These are phyloP conservation scores for Potentilla sterilis DNA, from an alignment of 306 rosid species.

Conservation along the genomic window DNA sequence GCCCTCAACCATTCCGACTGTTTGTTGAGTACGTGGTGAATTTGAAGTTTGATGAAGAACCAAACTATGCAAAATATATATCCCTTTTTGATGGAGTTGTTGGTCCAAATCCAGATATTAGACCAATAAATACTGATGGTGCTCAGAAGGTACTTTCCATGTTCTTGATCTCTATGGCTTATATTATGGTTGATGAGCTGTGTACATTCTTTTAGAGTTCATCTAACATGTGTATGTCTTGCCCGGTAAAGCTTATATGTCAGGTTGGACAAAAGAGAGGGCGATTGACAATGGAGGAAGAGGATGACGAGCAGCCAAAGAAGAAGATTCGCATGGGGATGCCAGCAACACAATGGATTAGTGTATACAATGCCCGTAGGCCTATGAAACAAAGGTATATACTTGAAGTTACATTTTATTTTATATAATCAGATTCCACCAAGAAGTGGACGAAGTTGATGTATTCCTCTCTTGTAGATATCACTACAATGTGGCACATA, in stretches of 20 bases:
- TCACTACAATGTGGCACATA: conserved; percentile 81
- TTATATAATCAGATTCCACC: neutral
- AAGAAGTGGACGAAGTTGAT: conserved; percentile 4
- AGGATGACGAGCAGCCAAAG: conserved; percentile 76
- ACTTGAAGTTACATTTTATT: neutral
- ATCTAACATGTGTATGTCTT: conserved; percentile 23
- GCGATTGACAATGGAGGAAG: conserved; percentile 69
- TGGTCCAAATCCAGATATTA: conserved; percentile 79
- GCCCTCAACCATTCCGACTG: conserved; percentile 79
- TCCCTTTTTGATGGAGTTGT: conserved; percentile 79
- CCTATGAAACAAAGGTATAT: conserved; percentile 91
- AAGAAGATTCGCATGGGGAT: conserved; percentile 81
- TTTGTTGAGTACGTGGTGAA: conserved; percentile 76
- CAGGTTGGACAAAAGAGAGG: conserved; percentile 86
- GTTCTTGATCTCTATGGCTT: neutral
- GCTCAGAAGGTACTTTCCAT: conserved; percentile 62
- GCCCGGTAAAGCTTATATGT: conserved; percentile 56
- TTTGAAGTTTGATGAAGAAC: conserved; percentile 88
- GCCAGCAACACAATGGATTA: conserved; percentile 88
- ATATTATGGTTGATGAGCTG: conserved; percentile 1
- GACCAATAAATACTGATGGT: conserved; percentile 85
- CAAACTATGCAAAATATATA: conserved; percentile 78
- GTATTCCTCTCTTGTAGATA: conserved; percentile 49
- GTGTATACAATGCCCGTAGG: conserved; percentile 74
- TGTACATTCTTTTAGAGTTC: conserved; percentile 7